phyloP scores from a whole-genome alignment of 2,329 filamentous ascomycete species.

The Aspergillus ustus region DNA sequence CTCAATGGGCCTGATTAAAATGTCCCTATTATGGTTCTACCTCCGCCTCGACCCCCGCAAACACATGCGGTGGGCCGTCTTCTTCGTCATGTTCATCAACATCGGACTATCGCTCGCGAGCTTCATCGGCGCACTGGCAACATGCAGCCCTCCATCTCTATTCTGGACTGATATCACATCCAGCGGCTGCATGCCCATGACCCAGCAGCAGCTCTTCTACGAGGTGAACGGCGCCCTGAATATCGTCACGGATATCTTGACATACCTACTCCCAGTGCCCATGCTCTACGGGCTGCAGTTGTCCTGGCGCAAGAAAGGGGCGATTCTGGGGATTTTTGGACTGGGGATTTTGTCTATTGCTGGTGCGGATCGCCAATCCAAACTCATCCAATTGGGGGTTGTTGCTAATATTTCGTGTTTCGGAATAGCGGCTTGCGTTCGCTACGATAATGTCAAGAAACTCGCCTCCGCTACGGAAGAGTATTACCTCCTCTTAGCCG shows the following conservation, averaged over 20 bases:
- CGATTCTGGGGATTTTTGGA: constrained; percentile 19
- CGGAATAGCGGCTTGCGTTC: constrained; percentile 19
- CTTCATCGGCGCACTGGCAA: constrained; percentile 2
- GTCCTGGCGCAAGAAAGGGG: constrained; percentile 20
- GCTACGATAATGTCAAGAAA: constrained; percentile 21
- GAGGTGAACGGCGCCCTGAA: constrained; percentile 23
- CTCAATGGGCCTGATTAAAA: constrained; percentile 2
- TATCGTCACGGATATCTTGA: constrained; percentile 24
- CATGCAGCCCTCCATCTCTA: constrained; percentile 3
- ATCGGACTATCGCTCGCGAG: constrained; percentile 3
- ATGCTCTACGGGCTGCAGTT: constrained; percentile 17
- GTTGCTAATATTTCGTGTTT: not conserved
- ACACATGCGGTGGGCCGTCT: not conserved
- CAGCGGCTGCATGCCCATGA: constrained; percentile 17
- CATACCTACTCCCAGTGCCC: constrained; percentile 20
- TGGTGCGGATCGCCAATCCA: constrained; percentile 3
- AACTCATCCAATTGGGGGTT: too few relatives aligned
- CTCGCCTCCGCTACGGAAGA: constrained; percentile 17
- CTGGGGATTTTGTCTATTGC: constrained; percentile 21
- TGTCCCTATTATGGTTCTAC: constrained; percentile 7
- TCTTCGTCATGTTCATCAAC: constrained; percentile 8
- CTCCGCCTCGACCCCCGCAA: constrained; percentile 3
- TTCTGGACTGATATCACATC: constrained; percentile 2
- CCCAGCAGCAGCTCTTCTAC: constrained; percentile 20
- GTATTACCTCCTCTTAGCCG: constrained; percentile 21